Conservation (phyloP, 805 yeast species). For the Barnettozyma salicaria region DNA sequence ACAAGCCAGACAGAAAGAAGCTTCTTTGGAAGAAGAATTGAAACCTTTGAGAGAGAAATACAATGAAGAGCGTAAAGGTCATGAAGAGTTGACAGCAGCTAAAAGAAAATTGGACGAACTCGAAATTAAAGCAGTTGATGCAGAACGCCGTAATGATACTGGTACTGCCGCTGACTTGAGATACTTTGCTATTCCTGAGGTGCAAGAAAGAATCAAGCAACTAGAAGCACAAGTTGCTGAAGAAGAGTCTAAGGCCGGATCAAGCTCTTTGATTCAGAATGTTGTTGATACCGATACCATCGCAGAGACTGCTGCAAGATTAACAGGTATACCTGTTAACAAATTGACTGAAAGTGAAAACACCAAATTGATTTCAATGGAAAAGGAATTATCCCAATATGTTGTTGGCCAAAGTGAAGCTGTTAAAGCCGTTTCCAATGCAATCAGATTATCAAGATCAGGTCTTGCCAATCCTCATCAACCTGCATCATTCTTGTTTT, state of each 20-base stretch:
- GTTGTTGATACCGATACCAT: constrained; percentile 89
- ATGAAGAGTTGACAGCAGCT: constrained; percentile 82
- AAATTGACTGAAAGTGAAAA: constrained; percentile 95
- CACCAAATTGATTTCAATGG: constrained; percentile 91
- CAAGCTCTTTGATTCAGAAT: constrained; percentile 70
- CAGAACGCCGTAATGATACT: constrained; percentile 94
- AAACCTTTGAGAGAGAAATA: constrained; percentile 82
- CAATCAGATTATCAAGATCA: constrained; percentile 86
- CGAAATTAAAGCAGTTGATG: constrained; percentile 89
- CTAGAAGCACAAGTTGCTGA: constrained; percentile 75
- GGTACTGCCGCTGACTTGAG: constrained; percentile 93
- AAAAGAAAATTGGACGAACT: constrained; percentile 89
- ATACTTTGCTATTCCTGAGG: constrained; percentile 95
- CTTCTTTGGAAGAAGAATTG: constrained; percentile 77
- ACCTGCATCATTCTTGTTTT: constrained; percentile 90
- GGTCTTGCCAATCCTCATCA: constrained; percentile 95
- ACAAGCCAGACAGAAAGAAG: constrained; percentile 72
- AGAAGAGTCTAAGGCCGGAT: constrained; percentile 56
- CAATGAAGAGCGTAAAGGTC: constrained; percentile 82
- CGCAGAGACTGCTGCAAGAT: constrained; percentile 94
- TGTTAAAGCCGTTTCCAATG: constrained; percentile 92
- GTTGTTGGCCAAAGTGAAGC: constrained; percentile 97
- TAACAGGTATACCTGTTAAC: constrained; percentile 95
- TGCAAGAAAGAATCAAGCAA: constrained; percentile 65
- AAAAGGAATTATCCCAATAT: constrained; percentile 66